These are phyloP conservation scores for Aspergillus nanangensis DNA, from an alignment of 495 filamentous ascomycete genomes.

Conservation along the genomic window DNA sequence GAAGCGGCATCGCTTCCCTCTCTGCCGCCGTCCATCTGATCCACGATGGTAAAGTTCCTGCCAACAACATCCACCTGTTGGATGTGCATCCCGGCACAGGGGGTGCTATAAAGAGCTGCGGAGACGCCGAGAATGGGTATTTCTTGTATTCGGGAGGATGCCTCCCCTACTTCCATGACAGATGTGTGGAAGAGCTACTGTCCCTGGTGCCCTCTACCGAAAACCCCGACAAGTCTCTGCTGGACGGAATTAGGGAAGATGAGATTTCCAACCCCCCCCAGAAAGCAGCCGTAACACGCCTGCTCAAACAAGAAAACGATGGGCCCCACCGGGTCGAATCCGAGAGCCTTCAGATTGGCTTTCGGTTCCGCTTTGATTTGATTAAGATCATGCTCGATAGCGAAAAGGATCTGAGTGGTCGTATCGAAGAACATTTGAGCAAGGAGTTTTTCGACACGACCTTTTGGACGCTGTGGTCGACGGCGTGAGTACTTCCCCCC, in stretches of 20 bases:
- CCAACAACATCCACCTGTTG: constrained; percentile 30
- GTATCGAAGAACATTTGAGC: constrained; percentile 30
- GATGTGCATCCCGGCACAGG: constrained; percentile 21
- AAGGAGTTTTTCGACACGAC: constrained; percentile 29
- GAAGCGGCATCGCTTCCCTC: constrained; percentile 38
- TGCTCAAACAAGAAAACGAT: background rate
- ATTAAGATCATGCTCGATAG: constrained; percentile 22
- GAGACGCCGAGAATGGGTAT: constrained; percentile 23
- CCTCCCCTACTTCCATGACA: constrained; percentile 30
- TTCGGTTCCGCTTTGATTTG: constrained; percentile 22
- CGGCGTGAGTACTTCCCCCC: constrained; percentile 16
- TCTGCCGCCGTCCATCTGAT: constrained; percentile 34
- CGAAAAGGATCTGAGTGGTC: constrained; percentile 21
- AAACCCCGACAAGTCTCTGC: constrained; percentile 6
- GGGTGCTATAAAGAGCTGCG: constrained; percentile 26
- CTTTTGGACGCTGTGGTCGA: constrained; percentile 37
- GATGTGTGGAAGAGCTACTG: constrained; percentile 31
- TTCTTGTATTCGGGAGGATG: constrained; percentile 21
- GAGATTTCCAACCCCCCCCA: constrained; percentile 1
- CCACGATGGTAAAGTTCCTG: constrained; percentile 30
- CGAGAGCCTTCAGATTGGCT: constrained; percentile 4
- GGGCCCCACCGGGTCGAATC: constrained; percentile 2
- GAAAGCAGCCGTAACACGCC: constrained; percentile 1
- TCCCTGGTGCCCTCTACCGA: constrained; percentile 17
- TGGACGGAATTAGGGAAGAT: constrained; percentile 12